A percentile compares a stretch with the other conserved stretches of the same genome.
Conservation (phyloP, 2,329 filamentous ascomycete genomes). For the Trichoderma semiorbis region DNA sequence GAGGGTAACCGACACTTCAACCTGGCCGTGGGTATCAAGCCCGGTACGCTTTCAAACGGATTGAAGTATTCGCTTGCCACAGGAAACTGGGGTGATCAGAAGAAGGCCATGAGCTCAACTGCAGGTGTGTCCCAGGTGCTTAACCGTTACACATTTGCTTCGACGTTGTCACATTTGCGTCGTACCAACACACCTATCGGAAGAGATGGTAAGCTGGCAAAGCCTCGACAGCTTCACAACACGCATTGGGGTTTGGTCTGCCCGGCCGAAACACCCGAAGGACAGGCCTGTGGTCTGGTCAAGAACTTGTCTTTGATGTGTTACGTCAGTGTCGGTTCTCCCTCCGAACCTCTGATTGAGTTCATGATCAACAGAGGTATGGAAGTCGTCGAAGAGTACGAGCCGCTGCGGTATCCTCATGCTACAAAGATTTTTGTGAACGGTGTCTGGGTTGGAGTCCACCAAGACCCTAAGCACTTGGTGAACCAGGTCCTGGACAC, state of each 20-base stretch:
- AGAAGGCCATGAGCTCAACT: conserved; percentile 92
- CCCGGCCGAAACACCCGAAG: conserved; percentile 95
- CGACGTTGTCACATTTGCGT: conserved; percentile 92
- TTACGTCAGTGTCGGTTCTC: conserved; percentile 92
- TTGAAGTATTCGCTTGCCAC: conserved; percentile 96
- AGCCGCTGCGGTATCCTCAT: conserved; percentile 77
- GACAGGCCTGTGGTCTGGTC: conserved; percentile 95
- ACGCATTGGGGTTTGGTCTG: conserved; percentile 98
- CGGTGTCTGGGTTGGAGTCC: conserved; percentile 95
- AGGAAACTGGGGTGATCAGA: conserved; percentile 99
- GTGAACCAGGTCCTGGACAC: conserved; percentile 75
- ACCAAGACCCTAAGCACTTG: conserved; percentile 81
- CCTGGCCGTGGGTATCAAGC: conserved; percentile 84
- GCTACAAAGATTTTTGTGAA: conserved; percentile 98
- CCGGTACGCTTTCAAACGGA: conserved; percentile 85
- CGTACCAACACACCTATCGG: conserved; percentile 97
- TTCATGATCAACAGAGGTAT: conserved; percentile 96
- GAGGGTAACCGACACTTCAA: conserved; percentile 89
- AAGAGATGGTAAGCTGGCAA: conserved; percentile 95
- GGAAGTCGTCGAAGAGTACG: conserved; percentile 95
- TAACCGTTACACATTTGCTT: conserved; percentile 96
- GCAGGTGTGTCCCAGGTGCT: conserved; percentile 97
- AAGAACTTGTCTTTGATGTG: conserved; percentile 99
- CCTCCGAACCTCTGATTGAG: conserved; percentile 83
- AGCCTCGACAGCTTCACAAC: conserved; percentile 95